phyloP scores from a whole-genome alignment of 2,329 filamentous ascomycete genomes.

The Pyrenochaeta sp. region DNA sequence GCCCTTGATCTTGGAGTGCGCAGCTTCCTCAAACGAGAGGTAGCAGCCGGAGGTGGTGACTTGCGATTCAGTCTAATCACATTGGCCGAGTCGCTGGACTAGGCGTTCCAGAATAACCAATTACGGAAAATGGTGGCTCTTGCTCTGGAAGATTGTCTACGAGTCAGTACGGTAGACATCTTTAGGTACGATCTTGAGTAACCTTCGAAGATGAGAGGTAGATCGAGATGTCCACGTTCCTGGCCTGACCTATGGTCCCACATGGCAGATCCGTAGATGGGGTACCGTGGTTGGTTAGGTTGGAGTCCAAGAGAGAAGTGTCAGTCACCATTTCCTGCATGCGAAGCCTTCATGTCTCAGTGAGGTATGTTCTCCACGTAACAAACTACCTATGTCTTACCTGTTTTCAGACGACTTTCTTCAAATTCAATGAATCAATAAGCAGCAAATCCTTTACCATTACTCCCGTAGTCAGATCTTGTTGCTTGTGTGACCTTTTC shows the following conservation, averaged over 20 bases:
- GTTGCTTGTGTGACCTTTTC: conserved; percentile 2
- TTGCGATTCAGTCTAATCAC: conserved; percentile 71
- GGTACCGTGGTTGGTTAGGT: neutral
- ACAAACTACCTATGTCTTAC: conserved; percentile 22
- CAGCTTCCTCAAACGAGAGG: conserved; percentile 67
- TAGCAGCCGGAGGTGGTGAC: conserved; percentile 63
- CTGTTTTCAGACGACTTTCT: conserved; percentile 27
- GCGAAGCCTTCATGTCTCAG: conserved; percentile 14
- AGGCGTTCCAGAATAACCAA: conserved; percentile 9
- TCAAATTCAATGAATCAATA: conserved; percentile 1
- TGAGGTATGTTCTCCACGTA: conserved; percentile 18
- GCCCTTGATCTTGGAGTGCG: conserved; percentile 76
- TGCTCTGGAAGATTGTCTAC: neutral
- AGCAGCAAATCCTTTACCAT: neutral
- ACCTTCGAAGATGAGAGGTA: neutral
- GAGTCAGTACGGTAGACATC: neutral
- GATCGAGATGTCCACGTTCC: neutral
- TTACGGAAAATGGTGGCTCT: neutral
- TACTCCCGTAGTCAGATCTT: neutral
- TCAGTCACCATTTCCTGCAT: neutral
- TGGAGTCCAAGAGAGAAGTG: neutral
- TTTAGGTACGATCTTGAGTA: neutral
- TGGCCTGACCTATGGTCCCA: neutral
- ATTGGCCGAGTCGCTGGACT: conserved; percentile 65
- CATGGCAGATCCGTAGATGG: neutral